phyloP scores from a whole-genome alignment of 2,329 filamentous ascomycete species.

The Saccharata proteae region DNA sequence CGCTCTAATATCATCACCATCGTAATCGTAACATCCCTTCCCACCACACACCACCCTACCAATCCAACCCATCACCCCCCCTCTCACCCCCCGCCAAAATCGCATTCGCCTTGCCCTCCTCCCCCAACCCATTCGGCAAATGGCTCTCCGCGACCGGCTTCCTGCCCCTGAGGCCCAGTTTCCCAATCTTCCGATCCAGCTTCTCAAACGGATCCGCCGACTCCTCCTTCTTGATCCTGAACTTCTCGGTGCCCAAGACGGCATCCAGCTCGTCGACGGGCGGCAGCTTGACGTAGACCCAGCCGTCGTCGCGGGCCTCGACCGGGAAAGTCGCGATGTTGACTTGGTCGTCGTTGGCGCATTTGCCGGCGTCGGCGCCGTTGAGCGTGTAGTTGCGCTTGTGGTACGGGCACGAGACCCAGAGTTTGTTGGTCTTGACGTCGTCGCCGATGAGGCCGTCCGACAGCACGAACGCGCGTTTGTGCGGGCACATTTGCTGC shows the following conservation, averaged over 20 bases:
- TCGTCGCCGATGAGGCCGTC: slow-evolving; percentile 73
- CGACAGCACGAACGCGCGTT: slow-evolving; percentile 76
- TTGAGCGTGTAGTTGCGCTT: slow-evolving; percentile 79
- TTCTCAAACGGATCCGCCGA: slow-evolving; percentile 41
- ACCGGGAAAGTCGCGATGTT: slow-evolving; percentile 74
- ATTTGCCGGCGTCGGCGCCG: slow-evolving; percentile 53
- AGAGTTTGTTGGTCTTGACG: slow-evolving; percentile 49
- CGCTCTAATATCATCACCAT: neutral
- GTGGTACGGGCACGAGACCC: slow-evolving; percentile 78
- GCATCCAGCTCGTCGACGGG: slow-evolving; percentile 70
- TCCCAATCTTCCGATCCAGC: slow-evolving; percentile 43
- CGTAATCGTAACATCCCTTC: too few species aligned
- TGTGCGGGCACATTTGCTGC: slow-evolving; percentile 93
- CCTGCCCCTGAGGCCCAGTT: slow-evolving; percentile 42
- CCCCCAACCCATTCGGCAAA: slow-evolving; percentile 31
- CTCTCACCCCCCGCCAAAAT: slow-evolving; percentile 36
- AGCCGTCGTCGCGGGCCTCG: slow-evolving; percentile 63
- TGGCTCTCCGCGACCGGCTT: slow-evolving; percentile 23
- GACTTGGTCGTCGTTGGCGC: slow-evolving; percentile 60
- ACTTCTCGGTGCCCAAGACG: slow-evolving; percentile 64
- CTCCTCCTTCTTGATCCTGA: slow-evolving; percentile 66
- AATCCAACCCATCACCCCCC: slow-evolving; percentile 31
- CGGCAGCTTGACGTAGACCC: slow-evolving; percentile 70
- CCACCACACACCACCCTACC: slow-evolving; percentile 18
- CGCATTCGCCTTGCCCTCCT: slow-evolving; percentile 28